Conservation (phyloP, 2,329 filamentous ascomycete species). For the Sclerotinia glacialis region DNA sequence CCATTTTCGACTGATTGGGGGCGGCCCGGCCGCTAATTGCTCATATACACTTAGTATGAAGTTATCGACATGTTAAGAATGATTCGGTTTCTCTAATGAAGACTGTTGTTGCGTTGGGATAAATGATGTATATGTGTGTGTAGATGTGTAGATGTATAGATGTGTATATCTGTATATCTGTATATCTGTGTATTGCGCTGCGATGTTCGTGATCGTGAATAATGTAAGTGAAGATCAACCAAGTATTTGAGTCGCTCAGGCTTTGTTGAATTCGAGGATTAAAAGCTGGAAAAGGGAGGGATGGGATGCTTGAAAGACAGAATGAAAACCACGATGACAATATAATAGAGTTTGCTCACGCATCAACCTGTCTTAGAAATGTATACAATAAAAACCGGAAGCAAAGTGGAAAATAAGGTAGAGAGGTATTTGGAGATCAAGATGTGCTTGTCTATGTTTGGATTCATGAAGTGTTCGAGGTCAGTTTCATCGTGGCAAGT, state of each 20-base stretch:
- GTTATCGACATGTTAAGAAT: slow-evolving; percentile 17
- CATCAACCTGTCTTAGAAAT: background rate
- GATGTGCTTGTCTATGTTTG: background rate
- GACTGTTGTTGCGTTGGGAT: background rate
- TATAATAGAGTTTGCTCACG: slow-evolving; percentile 1
- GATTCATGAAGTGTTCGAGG: slow-evolving; percentile 19
- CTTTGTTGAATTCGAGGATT: background rate
- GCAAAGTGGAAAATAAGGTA: background rate
- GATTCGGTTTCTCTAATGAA: background rate
- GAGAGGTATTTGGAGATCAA: too few species aligned
- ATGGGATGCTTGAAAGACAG: background rate
- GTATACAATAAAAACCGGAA: background rate
- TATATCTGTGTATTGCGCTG: background rate
- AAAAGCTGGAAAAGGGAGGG: background rate
- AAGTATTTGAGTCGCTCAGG: slow-evolving; percentile 4
- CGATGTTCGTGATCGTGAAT: background rate
- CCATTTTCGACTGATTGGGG: slow-evolving; percentile 30
- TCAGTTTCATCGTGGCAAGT: slow-evolving; percentile 11
- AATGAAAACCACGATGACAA: background rate
- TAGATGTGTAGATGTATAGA: background rate
- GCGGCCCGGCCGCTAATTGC: slow-evolving; percentile 35
- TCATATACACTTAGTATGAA: slow-evolving; percentile 21
- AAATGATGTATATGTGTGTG: background rate
- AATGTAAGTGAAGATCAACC: background rate
- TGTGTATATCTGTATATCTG: background rate